Conservation (phyloP, 2,329 filamentous ascomycete genomes). For the Xylariaceae sp. region DNA sequence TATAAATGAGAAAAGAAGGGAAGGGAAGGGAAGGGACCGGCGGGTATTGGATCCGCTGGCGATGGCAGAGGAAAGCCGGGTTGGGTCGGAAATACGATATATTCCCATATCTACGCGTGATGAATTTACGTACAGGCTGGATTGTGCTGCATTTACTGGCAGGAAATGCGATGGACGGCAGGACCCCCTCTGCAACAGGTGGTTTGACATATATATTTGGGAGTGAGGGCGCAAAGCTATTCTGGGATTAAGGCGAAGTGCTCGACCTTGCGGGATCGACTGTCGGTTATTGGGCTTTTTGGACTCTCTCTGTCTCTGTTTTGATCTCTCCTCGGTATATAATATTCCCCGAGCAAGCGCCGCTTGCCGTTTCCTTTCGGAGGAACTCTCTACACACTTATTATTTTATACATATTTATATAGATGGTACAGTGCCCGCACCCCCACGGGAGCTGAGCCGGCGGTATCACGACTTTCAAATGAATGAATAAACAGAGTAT, state of each 20-base stretch:
- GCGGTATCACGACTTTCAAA: neutral
- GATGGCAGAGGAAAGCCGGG: neutral
- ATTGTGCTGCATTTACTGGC: constrained; percentile 14
- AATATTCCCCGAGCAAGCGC: constrained; percentile 11
- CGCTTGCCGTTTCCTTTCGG: constrained; percentile 1
- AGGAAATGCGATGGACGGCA: constrained; percentile 11
- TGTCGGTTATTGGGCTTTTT: constrained; percentile 12
- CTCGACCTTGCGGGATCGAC: constrained; percentile 23
- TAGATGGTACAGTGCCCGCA: constrained; percentile 8
- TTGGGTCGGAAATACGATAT: neutral
- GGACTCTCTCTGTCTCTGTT: too few relatives aligned
- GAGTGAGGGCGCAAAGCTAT: constrained; percentile 20
- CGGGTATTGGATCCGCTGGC: neutral
- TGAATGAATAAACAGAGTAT: neutral
- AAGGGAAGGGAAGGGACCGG: too few relatives aligned
- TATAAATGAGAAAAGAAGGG: constrained; percentile 8
- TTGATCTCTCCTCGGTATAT: constrained; percentile 12
- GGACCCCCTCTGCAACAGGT: constrained; percentile 8
- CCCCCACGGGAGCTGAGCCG: neutral
- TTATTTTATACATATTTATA: constrained; percentile 12
- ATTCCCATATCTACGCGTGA: constrained; percentile 1
- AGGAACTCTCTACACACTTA: constrained; percentile 10
- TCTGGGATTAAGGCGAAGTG: constrained; percentile 26
- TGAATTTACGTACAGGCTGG: constrained; percentile 9
- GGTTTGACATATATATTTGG: too few relatives aligned